These are phyloP conservation scores for Rosa chinensis DNA, from an alignment of 306 rosid genomes.

Conservation along the genomic window DNA sequence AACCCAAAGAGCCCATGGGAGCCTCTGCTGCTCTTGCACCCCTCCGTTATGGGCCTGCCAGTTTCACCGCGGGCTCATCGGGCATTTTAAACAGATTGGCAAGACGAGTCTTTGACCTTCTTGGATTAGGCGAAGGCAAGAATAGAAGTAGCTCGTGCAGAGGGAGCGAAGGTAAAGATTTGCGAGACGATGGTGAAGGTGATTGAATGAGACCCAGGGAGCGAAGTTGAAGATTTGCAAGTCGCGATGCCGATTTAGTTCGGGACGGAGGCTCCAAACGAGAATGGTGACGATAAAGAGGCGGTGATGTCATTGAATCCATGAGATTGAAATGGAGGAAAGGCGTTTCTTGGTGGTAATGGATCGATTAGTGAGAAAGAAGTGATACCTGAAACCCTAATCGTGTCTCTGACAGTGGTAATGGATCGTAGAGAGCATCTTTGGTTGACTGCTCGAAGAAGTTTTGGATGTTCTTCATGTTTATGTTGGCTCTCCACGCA, in stretches of 20 bases:
- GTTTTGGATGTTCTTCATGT: no score
- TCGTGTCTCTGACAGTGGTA: no score
- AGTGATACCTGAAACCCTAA: no score
- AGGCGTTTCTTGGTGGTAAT: no score
- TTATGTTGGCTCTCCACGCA: no score
- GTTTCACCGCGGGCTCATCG: constrained; percentile 44
- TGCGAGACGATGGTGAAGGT: constrained; percentile 33
- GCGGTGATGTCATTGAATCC: constrained; percentile 42
- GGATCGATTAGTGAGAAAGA: no score
- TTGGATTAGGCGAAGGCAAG: constrained; percentile 56
- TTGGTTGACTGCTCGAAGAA: no score
- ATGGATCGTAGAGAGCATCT: no score
- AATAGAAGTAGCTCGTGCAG: constrained; percentile 56
- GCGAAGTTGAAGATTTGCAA: neutral
- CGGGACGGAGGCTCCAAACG: constrained; percentile 29
- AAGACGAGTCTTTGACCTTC: constrained; percentile 59
- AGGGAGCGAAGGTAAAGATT: constrained; percentile 45
- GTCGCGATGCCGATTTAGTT: constrained; percentile 45
- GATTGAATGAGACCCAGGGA: neutral
- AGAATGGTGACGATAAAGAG: constrained; percentile 34
- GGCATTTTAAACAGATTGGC: constrained; percentile 49
- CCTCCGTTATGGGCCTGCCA: constrained; percentile 37
- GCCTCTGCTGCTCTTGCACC: constrained; percentile 41
- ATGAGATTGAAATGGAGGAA: constrained; percentile 15
- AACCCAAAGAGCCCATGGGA: constrained; percentile 47